Evolutionary conservation across 163 green algal genomes (phyloP), one percentile per base, ranked within the genome.

Genomic region (Scenedesmus sp.): DNA sequence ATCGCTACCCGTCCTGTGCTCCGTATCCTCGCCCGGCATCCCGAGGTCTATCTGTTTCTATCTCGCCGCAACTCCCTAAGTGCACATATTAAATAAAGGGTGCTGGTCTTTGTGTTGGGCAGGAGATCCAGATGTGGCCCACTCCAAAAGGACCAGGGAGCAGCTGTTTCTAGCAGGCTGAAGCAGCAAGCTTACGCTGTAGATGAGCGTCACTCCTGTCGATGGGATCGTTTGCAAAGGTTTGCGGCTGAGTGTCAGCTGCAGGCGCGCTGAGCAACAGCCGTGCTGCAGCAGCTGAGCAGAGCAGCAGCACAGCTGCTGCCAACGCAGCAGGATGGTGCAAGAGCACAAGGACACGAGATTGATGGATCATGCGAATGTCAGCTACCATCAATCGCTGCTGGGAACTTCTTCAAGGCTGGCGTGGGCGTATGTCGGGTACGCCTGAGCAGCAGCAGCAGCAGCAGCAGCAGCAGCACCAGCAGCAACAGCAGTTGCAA

Each of bases 341-440:
- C 70, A 79, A 8, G 70, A 79, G 70, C 70, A 23, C 70, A 79
- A 79, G 23, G 70, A 79, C 2, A 3, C 46, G 6, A 79, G 70
- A 23, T 18, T 79, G 23, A 79, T 79, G 70, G 70, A 23, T 23
- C 70, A 79, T 52, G 70, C 70, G 18, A 23, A 79, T 23, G 3
- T 79, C 70, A 79, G 70, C 70, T 79, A 79, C 70, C 70, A 79
- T 79, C 70, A 79, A 23, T 79, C 70, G 23, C 20, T 79, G 70
- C 70, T 79, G 70, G 70, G 70, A 23, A 79, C 12, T 23, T 79
- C 70, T 5, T 79, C 70, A 46, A 46, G 70, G 70, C 70, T 79
- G 20, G 70, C 70, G 13, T 79, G 70, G 70, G 12, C 23, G 20
- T 79, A 79, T 52, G 70, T 79, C 23, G 70, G 70, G 70, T 79